These are phyloP conservation scores for Cyberlindnera maritima DNA, from an alignment of 805 yeast genomes.

Conservation along the genomic window DNA sequence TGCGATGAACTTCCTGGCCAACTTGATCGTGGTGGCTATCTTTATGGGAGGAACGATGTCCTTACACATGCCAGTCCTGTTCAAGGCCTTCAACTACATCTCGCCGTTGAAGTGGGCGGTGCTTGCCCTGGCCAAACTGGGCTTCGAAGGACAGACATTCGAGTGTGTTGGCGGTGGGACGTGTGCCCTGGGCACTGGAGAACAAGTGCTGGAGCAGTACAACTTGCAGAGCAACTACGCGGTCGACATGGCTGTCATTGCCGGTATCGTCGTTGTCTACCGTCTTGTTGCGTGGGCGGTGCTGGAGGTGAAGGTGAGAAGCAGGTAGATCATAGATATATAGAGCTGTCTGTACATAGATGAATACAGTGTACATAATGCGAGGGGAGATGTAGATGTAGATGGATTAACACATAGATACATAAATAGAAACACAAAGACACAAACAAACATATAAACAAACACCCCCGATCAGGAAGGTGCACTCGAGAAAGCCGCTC, in stretches of 20 bases:
- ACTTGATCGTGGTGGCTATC: conserved; percentile 66
- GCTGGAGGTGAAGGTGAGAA: conserved; percentile 11
- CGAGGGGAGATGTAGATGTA: too few species aligned
- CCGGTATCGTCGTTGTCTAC: conserved; percentile 17
- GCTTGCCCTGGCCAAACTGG: conserved; percentile 55
- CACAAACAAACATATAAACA: neutral
- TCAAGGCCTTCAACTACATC: conserved; percentile 67
- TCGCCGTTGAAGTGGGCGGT: conserved; percentile 77
- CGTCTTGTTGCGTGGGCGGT: conserved; percentile 15
- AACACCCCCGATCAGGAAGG: neutral
- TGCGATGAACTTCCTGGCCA: conserved; percentile 71
- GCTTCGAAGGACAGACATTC: conserved; percentile 49
- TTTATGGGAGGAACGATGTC: conserved; percentile 87
- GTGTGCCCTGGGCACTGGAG: conserved; percentile 53
- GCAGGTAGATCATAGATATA: neutral
- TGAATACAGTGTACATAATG: too few species aligned
- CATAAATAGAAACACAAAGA: too few species aligned
- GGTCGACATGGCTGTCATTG: conserved; percentile 15
- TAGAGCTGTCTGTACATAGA: too few species aligned
- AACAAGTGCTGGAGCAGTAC: conserved; percentile 53
- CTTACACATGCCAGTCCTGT: conserved; percentile 62
- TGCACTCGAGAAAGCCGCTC: neutral
- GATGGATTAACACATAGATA: too few species aligned
- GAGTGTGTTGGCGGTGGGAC: conserved; percentile 45
- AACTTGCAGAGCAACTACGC: conserved; percentile 31